These are phyloP conservation scores for Cercospora sp. DNA, from an alignment of 2,329 filamentous ascomycete species.

Conservation along the genomic window DNA sequence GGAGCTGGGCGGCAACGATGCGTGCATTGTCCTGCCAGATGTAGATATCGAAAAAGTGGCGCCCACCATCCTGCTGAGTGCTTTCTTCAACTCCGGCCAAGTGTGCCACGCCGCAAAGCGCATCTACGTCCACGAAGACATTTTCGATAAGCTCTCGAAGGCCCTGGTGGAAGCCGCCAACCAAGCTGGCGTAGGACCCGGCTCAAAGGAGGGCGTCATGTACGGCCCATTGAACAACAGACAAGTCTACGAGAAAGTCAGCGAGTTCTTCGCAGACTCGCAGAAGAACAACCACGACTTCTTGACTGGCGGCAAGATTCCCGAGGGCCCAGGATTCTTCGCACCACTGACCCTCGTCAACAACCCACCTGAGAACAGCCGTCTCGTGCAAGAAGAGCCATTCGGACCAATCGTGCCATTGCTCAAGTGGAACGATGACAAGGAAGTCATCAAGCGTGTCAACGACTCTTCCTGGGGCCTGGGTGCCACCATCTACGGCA, in stretches of 20 bases:
- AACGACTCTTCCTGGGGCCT: constrained; percentile 92
- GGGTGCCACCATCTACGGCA: constrained; percentile 92
- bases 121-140: constrained; percentile 82
- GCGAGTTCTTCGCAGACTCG: constrained; percentile 69
- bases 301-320: constrained; percentile 45
- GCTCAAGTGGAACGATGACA: constrained; percentile 78
- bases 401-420: constrained; percentile 90
- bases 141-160: constrained; percentile 77
- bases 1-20: constrained; percentile 90
- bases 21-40: constrained; percentile 79
- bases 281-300: constrained; percentile 80
- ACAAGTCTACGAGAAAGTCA: constrained; percentile 80
- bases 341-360: constrained; percentile 72
- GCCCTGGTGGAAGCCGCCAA: constrained; percentile 79
- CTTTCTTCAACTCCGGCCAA: constrained; percentile 95
- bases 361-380: constrained; percentile 75
- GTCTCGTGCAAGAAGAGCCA: constrained; percentile 87
- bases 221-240: constrained; percentile 52
- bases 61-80: constrained; percentile 86
- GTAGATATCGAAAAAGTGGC: constrained; percentile 86
- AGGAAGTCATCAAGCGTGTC: constrained; percentile 79
- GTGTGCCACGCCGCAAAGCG: constrained; percentile 90
- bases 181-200: constrained; percentile 69
- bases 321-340: constrained; percentile 40
- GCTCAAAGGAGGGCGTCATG: constrained; percentile 56